Evolutionary conservation across 2,329 filamentous ascomycete genomes (phyloP), one percentile per base, ranked within the genome.

Genomic region (Neofusicoccum kwambonambiense): DNA sequence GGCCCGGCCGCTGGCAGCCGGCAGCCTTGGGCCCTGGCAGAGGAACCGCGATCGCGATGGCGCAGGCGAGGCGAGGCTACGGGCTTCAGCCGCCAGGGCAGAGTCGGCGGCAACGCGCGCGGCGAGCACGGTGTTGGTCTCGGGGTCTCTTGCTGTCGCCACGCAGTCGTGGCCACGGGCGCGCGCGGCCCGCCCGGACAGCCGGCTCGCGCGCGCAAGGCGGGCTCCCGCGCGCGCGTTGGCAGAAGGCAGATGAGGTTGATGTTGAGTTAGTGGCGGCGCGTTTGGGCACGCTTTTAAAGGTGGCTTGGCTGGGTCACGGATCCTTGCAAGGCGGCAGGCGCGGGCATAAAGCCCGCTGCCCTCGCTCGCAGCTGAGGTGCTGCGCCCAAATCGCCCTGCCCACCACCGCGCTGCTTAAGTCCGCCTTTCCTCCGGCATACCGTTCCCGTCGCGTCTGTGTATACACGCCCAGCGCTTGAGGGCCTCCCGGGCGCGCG

Each of bases 1-100:
- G 15, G 19, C 4, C 22, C 82, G 79, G 70, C 82, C 83, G 84
- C 71, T 70, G 78, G 77, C 73, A 60, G 69, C 65, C 66, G 74
- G 70, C 65, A 60, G 42, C 52, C 50, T 49, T 50, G 50, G 41
- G 27, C 27, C 27, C 27, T 31, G 27, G 51, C 49, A 64, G 37
- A 22, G 39, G 15, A 17, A 45, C 5, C 17, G 44, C 39, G 34
- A 49, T 39, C 22, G 49, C 34, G 31, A 45, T 31, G 42, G 41
- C 37, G 34, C 49, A 27, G 19, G 37, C 13, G 35, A 15, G 31
- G 64, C 49, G 9, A 17, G 27, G 35, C 39, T n/a, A 42, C n/a
- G n/a, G 60, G 45, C 34, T 51, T 37, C 7, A 22, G 19, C 17
- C 4, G 34, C 42, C 15, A 15, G 56, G 65, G 37, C 62, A 52